A percentile compares a stretch with the other conserved stretches of the same genome.
These are phyloP conservation scores for Actinidia chinensis DNA, from an alignment of 179 eudicot genomes.

Conservation along the genomic window DNA sequence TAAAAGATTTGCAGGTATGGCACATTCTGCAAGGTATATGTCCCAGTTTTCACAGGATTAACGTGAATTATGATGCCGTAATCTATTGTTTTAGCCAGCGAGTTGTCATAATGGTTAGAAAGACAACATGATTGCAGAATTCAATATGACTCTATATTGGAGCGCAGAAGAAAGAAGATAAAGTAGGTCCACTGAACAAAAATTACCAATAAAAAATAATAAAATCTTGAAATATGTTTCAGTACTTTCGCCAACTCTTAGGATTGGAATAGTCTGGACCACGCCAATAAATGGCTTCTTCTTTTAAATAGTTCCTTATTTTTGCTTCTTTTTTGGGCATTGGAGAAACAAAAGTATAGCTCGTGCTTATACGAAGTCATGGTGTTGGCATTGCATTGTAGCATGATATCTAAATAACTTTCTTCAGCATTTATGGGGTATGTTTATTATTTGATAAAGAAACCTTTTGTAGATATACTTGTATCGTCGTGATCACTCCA, in stretches of 20 bases:
- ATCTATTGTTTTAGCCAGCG: not conserved
- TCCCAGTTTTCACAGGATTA: not conserved
- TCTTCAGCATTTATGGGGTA: not conserved
- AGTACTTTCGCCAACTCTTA: not conserved
- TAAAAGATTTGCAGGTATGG: conserved; percentile 88
- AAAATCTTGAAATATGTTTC: not conserved
- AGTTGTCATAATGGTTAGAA: not conserved
- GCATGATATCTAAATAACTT: not conserved
- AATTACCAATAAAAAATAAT: not conserved
- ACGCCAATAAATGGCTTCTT: conserved; percentile 2
- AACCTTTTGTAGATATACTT: not conserved
- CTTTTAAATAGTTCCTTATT: not conserved
- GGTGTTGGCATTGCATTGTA: no score
- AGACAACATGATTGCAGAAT: not conserved
- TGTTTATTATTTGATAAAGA: not conserved
- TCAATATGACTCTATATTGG: not conserved
- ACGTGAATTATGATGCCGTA: not conserved
- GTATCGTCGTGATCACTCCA: not conserved
- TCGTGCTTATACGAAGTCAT: not conserved
- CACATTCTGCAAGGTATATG: not conserved
- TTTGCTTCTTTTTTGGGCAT: not conserved
- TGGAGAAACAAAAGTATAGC: not conserved
- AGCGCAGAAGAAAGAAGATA: no score
- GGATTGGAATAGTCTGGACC: not conserved
- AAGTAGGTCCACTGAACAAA: not conserved